phyloP scores from a whole-genome alignment of 192 early-diverging fungal species.

The Tieghemiomyces parasiticus region DNA sequence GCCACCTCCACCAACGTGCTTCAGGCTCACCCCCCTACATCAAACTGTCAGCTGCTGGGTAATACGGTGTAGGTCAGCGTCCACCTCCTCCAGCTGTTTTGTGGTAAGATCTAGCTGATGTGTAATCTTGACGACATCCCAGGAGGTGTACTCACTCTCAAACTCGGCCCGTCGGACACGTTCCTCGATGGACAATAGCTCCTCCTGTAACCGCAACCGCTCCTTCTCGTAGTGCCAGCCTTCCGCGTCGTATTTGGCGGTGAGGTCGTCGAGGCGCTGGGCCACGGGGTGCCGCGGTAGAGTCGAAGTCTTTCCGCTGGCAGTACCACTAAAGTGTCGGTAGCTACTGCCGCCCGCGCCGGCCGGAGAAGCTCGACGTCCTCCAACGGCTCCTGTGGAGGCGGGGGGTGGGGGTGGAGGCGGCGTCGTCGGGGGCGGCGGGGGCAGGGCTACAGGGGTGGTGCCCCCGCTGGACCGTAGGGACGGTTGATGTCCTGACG shows the following conservation, averaged over 20 bases:
- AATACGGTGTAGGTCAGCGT: neutral
- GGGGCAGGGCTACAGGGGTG: no score
- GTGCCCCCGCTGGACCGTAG: no score
- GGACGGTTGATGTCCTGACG: no score
- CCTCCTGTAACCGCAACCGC: neutral
- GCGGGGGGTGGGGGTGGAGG: neutral
- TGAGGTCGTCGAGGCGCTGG: neutral
- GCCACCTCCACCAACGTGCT: no score
- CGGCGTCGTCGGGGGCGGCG: no score
- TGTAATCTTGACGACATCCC: neutral
- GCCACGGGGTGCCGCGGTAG: neutral
- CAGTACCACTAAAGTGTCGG: no score
- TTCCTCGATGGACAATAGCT: neutral
- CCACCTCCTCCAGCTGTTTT: neutral
- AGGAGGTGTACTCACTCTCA: neutral
- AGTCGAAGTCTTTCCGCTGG: no score
- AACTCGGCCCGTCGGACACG: neutral
- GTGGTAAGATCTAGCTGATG: neutral
- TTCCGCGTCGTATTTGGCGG: neutral
- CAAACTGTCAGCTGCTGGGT: neutral
- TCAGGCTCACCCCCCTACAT: no score
- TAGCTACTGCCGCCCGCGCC: no score
- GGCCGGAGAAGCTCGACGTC: no score
- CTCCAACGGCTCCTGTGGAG: no score
- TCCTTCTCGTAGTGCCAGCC: neutral